Evolutionary conservation across 1,284 basidiomycete genomes (phyloP), one percentile per base, ranked within the genome.

Genomic region (Malassezia japonica): DNA sequence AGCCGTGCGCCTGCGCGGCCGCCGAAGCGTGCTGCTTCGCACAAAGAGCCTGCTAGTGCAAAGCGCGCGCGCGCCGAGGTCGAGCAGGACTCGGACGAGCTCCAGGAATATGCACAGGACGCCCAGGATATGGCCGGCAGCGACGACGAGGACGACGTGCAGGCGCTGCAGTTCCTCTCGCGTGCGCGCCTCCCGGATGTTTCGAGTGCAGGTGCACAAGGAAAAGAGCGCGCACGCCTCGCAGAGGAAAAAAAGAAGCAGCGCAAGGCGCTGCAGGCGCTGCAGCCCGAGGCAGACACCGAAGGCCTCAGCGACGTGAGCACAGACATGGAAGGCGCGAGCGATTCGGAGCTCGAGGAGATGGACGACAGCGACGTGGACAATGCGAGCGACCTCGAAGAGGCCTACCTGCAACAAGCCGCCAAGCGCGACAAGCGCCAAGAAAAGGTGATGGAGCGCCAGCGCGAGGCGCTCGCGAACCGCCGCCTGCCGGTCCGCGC

Each of bases 251-350:
- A 46, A 46, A 33, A 41, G 16, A 15, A n/a, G 23, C 37, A 54
- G 40, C 46, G 51, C n/a, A 21, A 53, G 25, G 25, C 15, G 20
- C n/a, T 53, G 33, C 25, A 53, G 4, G 38, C 35, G 23, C 13
- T 44, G 5, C 29, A 15, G 12, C 29, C 18, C 7, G 10, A 20
- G 42, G 23, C 15, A 8, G 15, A 31, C 24, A 16, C 13, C 25
- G 43, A 24, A 18, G 25, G 76, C 23, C 86, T 86, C 41, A 80
- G 84, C 54, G 81, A 80, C 51, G 77, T 77, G 36, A 80, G 82
- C 59, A 78, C 91, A 62, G 83, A 83, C 55, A 79, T 78, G 43
- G 88, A 88, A 18, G 90, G 91, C 65, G 86, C 89, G 67, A 87
- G 92, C 32, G 57, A 57, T n/a, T 50, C 55, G 5, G 54, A 60